phyloP scores from a whole-genome alignment of 2,329 filamentous ascomycete species.

The Cercospora zeina region DNA sequence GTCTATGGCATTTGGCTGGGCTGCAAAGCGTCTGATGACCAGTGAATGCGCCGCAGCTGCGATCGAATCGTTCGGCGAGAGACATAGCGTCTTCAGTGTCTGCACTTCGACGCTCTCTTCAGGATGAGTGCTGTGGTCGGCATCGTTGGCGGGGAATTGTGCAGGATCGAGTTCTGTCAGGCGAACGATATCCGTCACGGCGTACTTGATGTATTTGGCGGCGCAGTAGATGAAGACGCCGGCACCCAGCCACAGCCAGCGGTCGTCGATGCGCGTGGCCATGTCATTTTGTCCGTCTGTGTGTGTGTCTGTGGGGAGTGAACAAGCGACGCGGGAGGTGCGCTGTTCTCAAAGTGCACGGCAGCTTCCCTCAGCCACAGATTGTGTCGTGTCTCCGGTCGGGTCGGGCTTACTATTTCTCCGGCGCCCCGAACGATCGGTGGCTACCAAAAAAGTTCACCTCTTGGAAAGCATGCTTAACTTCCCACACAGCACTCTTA shows the following conservation, averaged over 20 bases:
- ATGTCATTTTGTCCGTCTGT: constrained; percentile 17
- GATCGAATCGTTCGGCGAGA: constrained; percentile 48
- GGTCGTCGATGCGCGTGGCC: constrained; percentile 38
- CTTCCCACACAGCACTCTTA: constrained; percentile 1
- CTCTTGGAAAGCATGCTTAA: not conserved
- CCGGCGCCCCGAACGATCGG: constrained; percentile 8
- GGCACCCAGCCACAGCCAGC: constrained; percentile 51
- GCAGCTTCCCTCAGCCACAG: not conserved
- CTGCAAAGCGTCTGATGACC: constrained; percentile 32
- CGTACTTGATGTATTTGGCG: constrained; percentile 57
- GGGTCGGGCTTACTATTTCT: not conserved
- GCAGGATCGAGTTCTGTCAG: constrained; percentile 66
- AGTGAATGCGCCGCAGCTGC: constrained; percentile 40
- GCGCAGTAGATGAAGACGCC: constrained; percentile 60
- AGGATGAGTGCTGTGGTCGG: constrained; percentile 58
- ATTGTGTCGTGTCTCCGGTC: too few relatives aligned
- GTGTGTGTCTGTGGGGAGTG: not conserved
- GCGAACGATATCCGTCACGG: constrained; percentile 62
- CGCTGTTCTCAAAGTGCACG: not conserved
- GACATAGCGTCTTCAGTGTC: constrained; percentile 46
- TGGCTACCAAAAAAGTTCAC: constrained; percentile 29
- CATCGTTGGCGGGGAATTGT: constrained; percentile 72
- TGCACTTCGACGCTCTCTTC: constrained; percentile 43
- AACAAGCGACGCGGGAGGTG: not conserved
- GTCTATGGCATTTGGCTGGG: constrained; percentile 22